Base-by-base conservation (phyloP, 1,284 basidiomycete species). In the Ceratobasidium sp. region DNA sequence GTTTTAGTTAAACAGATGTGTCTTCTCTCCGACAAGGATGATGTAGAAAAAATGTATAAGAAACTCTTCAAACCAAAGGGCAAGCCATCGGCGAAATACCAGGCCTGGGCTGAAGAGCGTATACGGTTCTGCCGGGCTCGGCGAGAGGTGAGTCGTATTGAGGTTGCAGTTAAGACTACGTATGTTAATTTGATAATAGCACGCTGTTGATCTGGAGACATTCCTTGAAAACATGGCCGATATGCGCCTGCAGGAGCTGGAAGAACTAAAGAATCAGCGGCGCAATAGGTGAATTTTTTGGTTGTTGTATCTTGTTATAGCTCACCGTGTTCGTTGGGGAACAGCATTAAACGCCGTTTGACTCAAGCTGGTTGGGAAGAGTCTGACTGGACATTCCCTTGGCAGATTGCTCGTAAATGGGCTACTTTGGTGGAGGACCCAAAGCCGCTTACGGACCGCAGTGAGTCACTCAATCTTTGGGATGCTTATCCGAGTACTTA, bases 361-460 rank as follows among this genome's bases (percentile, higher is more conserved):
- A 52, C n/a, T 2, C 6, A 52, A 2, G 44, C 48, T 3, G 46
- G 65, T 26, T 67, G 65, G 65, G 46, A 48, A 44, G n/a, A 52
- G 48, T 20, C n/a, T 13, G 65, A 67, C 65, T 67, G 48, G 46
- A 67, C 15, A 48, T 67, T 67, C 28, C 46, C 44, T 5, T 20
- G 15, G 46, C 44, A n/a, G 23, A 15, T 52, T 1, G 65, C 65
- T 15, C 44, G 65, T 7, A 67, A 67, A 13, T 67, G 65, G 65
- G 65, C 65, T 13, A 20, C 44, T n/a, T 20, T 67, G 48, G 65
- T 67, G 4, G 65, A 67, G 20, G 48, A 6, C 5, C 46, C 42
- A 10, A 67, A 67, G 13, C 46, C 65, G 13, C 12, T 67, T 3
- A 67, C 65, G 1, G 65, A 67, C 13, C 65, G 65, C 13, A 26